Base-by-base conservation (phyloP, 805 yeast genomes). In the Sugiyamaella floridensis region DNA sequence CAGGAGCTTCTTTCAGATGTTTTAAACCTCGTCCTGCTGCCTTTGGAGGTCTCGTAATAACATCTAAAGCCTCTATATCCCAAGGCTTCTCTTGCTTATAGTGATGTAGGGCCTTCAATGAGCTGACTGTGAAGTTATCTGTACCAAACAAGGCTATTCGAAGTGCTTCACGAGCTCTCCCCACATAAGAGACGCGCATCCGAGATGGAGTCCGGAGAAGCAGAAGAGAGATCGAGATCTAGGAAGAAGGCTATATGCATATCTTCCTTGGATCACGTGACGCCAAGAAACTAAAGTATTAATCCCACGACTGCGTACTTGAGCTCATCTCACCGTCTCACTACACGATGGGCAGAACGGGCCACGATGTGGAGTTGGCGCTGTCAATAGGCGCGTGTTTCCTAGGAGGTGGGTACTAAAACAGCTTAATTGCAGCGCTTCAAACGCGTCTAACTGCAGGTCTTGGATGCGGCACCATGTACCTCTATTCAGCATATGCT, bases 111-210 rank as follows among this genome's bases (percentile, higher is more conserved):
- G 69, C 70, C 8, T 66, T 61, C 15, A 87, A 70, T 2, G 86
- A 77, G 8, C 67, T 70, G 26, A 81, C 76, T 59, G 89, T 82
- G 67, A 87, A 88, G 19, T 65, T 66, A 63, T 88, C 96, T 1
- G 89, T 79, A 0, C 96, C 96, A 66, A 88, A 88, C 62, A 80
- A 86, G 1, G 89, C 86, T 9, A 87, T 66, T 40, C 52, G 49
- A 20, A 61, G 56, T 9, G 57, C 57, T 14, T 41, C 47, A 7
- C 20, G 20, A 20, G 28, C 18, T 43, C 45, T 14, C 9, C 10
- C 45, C 7, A 37, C 4, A 11, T 14, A 12, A 41, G 16, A 16
- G 5, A 41, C 12, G 7, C 43, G 43, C 43, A 41, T 41, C 19
- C 43, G 26, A 4, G 26, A 22, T 22, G 26, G 26, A 22, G 6